Evolutionary conservation across 2,329 filamentous ascomycete species (phyloP).

Genomic region (Mariannaea elegans): DNA sequence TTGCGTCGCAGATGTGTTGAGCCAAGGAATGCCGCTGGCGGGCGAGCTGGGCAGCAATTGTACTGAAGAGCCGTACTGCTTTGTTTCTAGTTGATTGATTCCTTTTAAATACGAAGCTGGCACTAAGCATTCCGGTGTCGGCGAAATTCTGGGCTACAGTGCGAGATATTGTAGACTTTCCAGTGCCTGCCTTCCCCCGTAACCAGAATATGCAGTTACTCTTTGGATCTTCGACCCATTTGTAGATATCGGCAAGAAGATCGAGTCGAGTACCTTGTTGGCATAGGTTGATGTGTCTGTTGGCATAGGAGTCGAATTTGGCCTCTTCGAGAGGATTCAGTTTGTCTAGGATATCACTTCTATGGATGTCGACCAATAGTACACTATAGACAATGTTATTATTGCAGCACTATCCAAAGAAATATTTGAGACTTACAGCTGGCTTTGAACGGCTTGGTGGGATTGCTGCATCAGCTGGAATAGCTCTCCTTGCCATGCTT

Average conservation of each 20-base stretch:
- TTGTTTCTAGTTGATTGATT: conserved; percentile 49
- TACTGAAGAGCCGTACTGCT: conserved; percentile 49
- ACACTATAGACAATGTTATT: background rate
- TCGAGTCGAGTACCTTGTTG: conserved; percentile 43
- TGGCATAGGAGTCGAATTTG: conserved; percentile 44
- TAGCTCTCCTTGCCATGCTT: too few relatives aligned
- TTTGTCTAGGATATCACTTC: conserved; percentile 20
- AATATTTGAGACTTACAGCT: background rate
- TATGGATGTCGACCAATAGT: background rate
- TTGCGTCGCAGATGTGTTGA: conserved; percentile 34
- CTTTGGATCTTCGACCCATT: conserved; percentile 40
- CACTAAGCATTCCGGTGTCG: too few relatives aligned
- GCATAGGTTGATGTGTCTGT: conserved; percentile 44
- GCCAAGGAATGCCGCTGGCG: conserved; percentile 38
- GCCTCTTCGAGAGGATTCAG: conserved; percentile 30
- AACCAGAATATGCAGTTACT: conserved; percentile 47
- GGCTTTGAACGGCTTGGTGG: background rate
- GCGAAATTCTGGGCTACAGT: too few relatives aligned
- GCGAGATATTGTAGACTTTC: too few relatives aligned
- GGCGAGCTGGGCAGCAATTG: conserved; percentile 48
- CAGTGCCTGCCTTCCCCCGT: too few relatives aligned
- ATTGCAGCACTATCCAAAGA: background rate
- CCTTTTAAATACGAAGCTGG: too few relatives aligned
- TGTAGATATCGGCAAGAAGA: conserved; percentile 40
- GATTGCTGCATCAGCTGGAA: too few relatives aligned